A percentile compares a stretch with the other conserved stretches of the same genome.
These are phyloP conservation scores for Castanospermum australe DNA, from an alignment of 306 rosid genomes.

Conservation along the genomic window DNA sequence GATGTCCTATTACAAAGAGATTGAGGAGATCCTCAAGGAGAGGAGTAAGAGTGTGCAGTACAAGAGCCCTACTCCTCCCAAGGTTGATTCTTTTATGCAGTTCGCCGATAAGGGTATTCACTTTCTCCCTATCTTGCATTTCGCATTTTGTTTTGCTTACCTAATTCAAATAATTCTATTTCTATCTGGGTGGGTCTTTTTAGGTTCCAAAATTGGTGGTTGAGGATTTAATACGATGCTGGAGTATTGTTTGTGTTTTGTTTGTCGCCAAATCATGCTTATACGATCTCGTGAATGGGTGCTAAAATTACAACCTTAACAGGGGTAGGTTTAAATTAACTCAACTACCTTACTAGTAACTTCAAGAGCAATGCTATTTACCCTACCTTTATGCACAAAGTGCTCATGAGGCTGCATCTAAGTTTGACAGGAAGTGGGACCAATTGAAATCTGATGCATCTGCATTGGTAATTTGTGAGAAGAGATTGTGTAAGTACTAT, in stretches of 20 bases:
- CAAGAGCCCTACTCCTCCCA: slow-evolving; percentile 64
- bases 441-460: no score
- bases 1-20: slow-evolving; percentile 89
- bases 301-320: no score
- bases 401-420: no score
- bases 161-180: no score
- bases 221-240: no score
- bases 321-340: background rate
- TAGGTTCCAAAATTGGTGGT: no score
- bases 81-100: slow-evolving; percentile 82
- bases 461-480: background rate
- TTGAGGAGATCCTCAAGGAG: slow-evolving; percentile 83
- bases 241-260: background rate
- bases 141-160: no score
- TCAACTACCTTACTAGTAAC: background rate
- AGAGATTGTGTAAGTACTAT: background rate
- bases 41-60: slow-evolving; percentile 59
- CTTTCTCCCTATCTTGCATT: background rate
- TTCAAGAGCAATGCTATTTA: no score
- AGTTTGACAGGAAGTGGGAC: no score
- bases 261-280: background rate
- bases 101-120: slow-evolving; percentile 71
- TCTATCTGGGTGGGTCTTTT: background rate
- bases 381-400: no score
- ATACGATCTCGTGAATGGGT: background rate